Evolutionary conservation across 1,284 basidiomycete genomes (phyloP), one percentile per base, ranked within the genome.

Genomic region (Flammula alnicola): DNA sequence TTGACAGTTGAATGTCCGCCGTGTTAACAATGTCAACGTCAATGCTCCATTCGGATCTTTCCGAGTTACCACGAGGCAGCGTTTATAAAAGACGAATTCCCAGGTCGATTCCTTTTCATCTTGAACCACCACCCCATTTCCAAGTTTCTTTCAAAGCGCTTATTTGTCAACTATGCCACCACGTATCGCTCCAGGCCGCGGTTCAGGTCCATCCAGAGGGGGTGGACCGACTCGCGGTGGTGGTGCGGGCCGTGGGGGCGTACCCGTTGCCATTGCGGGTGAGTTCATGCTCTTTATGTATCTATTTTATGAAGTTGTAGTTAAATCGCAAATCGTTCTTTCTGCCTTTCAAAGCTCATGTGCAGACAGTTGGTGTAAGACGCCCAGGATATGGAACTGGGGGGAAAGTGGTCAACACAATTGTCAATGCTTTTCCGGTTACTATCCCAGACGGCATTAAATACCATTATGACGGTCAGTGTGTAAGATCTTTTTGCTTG

Each of bases 391-490:
- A 77, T 58, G 88, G 87, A 9, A 75, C 69, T 1, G 71, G 74
- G 14, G 86, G 86, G 4, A 71, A 67, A 37, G 52, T 61, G 0
- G 63, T 84, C 2, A 64, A 66, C 3, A 76, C 89, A 1, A 64
- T 62, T 9, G 80, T 86, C 11, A 91, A 91, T 59, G 82, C 83
- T 19, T 89, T 85, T 51, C 59, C 65, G 9, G 71, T 78, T 1
- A 69, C 69, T 0, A 77, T 86, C 1, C 80, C 86, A 0, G 73
- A 84, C 10, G 64, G 57, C 0, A 76, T 77, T 1, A 87, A 90
- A 10, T 74, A 81, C 35, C 88, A 91, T 54, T 91, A 91, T 55
- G 88, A 91, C 60, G 83, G 88, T 88, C 55, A 53, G 84, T 58
- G 14, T 35, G 5, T 36, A 9, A 8, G 19, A 5, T 25, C 20